Evolutionary conservation across 768 basidiomycete species (phyloP).

Genomic region (Amanita muscaria): DNA sequence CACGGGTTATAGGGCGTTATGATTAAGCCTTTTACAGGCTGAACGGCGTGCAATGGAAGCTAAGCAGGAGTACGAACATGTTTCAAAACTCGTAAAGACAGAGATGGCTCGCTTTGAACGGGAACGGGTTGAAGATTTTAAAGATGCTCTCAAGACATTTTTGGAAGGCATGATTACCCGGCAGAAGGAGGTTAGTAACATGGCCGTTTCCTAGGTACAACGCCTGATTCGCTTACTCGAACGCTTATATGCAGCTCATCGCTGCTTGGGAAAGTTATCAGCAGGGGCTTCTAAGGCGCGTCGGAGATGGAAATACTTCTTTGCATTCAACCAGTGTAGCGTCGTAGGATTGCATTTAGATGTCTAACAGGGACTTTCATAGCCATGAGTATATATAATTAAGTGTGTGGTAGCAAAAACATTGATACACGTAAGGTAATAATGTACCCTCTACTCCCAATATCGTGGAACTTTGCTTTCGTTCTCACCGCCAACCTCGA

Average conservation of each 20-base stretch:
- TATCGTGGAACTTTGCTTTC: conserved; percentile 63
- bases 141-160: conserved; percentile 71
- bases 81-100: conserved; percentile 78
- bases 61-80: conserved; percentile 83
- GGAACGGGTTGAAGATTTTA: conserved; percentile 92
- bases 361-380: background rate
- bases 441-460: conserved; percentile 50
- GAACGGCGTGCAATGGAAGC: conserved; percentile 79
- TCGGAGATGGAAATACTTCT: conserved; percentile 15
- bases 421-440: background rate
- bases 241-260: conserved; percentile 58
- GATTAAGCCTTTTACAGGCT: conserved; percentile 38
- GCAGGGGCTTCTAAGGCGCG: conserved; percentile 41
- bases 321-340: conserved; percentile 10
- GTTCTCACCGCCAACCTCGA: conserved; percentile 59
- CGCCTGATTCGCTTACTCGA: no score
- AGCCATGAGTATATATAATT: background rate
- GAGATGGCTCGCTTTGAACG: conserved; percentile 90
- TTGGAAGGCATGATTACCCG: conserved; percentile 79
- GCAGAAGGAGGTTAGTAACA: conserved; percentile 62
- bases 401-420: background rate
- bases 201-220: background rate
- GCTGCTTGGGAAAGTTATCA: conserved; percentile 78
- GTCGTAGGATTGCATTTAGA: conserved; percentile 3
- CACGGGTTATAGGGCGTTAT: background rate